A percentile compares a stretch with the other conserved stretches of the same genome.
Evolutionary conservation across 805 yeast genomes (phyloP).

Genomic region (Teunomyces tritomae): DNA sequence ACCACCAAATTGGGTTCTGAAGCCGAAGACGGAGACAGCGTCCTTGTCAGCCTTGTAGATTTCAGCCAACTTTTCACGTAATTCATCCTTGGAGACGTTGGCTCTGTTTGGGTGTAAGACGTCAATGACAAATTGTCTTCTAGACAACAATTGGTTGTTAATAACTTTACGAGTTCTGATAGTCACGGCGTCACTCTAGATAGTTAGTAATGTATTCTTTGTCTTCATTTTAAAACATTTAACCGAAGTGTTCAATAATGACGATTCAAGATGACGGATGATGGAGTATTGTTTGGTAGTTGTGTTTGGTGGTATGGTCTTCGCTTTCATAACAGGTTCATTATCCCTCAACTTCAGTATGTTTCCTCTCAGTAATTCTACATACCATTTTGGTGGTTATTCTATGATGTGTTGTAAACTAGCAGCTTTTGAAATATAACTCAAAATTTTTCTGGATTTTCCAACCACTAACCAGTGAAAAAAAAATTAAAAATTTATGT

Average conservation of each 20-base stretch:
- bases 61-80: conserved; percentile 89
- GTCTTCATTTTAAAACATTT: not conserved
- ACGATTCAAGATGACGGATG: conserved; percentile 66
- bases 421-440: conserved; percentile 4
- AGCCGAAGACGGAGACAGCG: conserved; percentile 95
- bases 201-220: conserved; percentile 18
- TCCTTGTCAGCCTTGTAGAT: conserved; percentile 90
- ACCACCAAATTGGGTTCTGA: conserved; percentile 99
- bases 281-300: not conserved
- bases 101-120: conserved; percentile 99
- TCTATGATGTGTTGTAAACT: conserved; percentile 10
- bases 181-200: conserved; percentile 97
- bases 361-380: conserved; percentile 3
- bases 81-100: conserved; percentile 98
- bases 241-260: conserved; percentile 22
- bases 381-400: conserved; percentile 19
- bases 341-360: not conserved
- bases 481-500: not conserved
- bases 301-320: not conserved
- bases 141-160: conserved; percentile 97
- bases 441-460: conserved; percentile 2
- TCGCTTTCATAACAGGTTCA: not conserved
- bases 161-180: conserved; percentile 99
- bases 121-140: conserved; percentile 99
- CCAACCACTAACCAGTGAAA: not conserved